These are phyloP conservation scores for Plasmodium billcollinsi DNA, from an alignment of 169 alveolate genomes.

Conservation along the genomic window DNA sequence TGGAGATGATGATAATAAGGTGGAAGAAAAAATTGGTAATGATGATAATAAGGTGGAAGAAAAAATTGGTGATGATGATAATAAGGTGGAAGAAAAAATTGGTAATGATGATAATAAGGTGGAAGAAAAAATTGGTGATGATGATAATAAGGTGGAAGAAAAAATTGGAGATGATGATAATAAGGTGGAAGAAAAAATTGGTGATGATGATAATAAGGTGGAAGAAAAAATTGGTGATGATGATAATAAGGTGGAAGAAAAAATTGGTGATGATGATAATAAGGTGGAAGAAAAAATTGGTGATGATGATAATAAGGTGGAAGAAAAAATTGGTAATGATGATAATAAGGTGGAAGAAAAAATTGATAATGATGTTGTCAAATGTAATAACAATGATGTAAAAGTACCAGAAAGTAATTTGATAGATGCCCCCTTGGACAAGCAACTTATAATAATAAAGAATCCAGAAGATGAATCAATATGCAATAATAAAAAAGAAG, in stretches of 20 bases:
- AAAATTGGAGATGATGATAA: neutral
- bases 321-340: neutral
- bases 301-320: neutral
- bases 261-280: neutral
- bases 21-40: too few relatives aligned
- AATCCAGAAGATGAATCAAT: neutral
- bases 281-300: neutral
- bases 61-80: neutral
- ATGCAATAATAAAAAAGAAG: neutral
- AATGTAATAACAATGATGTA: too few relatives aligned
- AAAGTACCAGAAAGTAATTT: too few relatives aligned
- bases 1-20: neutral
- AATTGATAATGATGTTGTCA: neutral
- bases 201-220: neutral
- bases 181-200: neutral
- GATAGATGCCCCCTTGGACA: too few relatives aligned
- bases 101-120: neutral
- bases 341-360: neutral
- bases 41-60: neutral
- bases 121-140: neutral
- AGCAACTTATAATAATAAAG: too few relatives aligned
- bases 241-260: neutral
- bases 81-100: neutral
- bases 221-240: neutral
- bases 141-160: neutral